These are phyloP conservation scores for Triticum turgidum DNA, from an alignment of 176 grass and related monocot species.

Conservation along the genomic window DNA sequence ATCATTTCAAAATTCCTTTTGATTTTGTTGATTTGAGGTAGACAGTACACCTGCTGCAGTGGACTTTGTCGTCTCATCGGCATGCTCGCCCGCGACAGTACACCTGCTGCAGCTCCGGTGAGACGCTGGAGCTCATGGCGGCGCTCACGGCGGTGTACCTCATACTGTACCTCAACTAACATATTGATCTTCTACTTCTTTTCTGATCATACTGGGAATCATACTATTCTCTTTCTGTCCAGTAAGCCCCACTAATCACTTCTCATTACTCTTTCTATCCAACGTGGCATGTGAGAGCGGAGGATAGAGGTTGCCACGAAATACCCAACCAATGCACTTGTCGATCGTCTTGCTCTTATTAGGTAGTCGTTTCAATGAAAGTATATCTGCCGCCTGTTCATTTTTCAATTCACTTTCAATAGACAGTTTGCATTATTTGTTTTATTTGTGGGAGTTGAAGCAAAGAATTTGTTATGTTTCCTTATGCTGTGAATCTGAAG, in stretches of 20 bases:
- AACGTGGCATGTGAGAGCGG: no score
- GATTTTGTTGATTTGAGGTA: no score
- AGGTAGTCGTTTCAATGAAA: conserved; percentile 66
- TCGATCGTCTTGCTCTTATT: conserved; percentile 57
- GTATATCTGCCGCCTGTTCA: conserved; percentile 4
- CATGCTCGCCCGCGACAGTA: no score
- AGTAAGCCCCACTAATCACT: no score
- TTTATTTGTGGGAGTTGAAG: background rate
- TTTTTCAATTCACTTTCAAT: background rate
- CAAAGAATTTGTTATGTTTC: background rate
- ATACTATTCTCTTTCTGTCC: no score
- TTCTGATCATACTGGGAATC: no score
- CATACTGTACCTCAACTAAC: conserved; percentile 49
- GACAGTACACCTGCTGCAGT: no score
- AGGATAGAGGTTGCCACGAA: conserved; percentile 79
- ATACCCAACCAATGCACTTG: conserved; percentile 72
- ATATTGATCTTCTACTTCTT: no score
- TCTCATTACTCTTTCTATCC: no score
- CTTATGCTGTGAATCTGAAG: background rate
- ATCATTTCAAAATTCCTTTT: no score
- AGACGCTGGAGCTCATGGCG: conserved; percentile 48
- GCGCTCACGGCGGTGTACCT: conserved; percentile 26
- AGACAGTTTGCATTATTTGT: conserved; percentile 2
- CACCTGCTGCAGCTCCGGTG: conserved; percentile 34
- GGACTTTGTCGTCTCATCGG: no score